Evolutionary conservation across 202 grass and related monocot species (phyloP).

Genomic region (Zoysia matrella): DNA sequence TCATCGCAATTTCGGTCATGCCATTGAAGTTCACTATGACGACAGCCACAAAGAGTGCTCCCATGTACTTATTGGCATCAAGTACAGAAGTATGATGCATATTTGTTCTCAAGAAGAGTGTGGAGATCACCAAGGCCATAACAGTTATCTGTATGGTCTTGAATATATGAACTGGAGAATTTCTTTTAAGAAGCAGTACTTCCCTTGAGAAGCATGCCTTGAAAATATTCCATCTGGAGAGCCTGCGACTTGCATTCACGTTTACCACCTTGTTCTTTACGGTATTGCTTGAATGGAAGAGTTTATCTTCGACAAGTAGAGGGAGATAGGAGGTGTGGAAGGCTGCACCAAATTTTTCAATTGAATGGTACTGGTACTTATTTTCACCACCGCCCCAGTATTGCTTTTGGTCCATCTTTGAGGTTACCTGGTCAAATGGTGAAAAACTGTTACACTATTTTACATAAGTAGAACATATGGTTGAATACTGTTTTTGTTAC

Average conservation of each 20-base stretch:
- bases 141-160: constrained; percentile 85
- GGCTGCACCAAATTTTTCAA: constrained; percentile 67
- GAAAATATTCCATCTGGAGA: constrained; percentile 88
- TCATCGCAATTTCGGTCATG: constrained; percentile 94
- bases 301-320: constrained; percentile 32
- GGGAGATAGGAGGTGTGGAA: constrained; percentile 58
- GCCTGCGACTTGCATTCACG: constrained; percentile 42
- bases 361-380: constrained; percentile 71
- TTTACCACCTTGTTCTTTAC: constrained; percentile 42
- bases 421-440: constrained; percentile 72
- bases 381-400: constrained; percentile 75
- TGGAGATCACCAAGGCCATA: constrained; percentile 85
- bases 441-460: constrained; percentile 32
- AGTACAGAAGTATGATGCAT: constrained; percentile 76
- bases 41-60: constrained; percentile 76
- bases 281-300: constrained; percentile 39
- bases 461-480: constrained; percentile 15
- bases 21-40: constrained; percentile 96
- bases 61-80: constrained; percentile 88
- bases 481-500: constrained; percentile 23
- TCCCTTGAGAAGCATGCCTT: constrained; percentile 95
- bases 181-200: constrained; percentile 77
- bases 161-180: constrained; percentile 91
- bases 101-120: constrained; percentile 77
- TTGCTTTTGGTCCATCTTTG: constrained; percentile 94